Evolutionary conservation across 768 basidiomycete genomes (phyloP).

Genomic region (Rhodosporidiobolus sp.): DNA sequence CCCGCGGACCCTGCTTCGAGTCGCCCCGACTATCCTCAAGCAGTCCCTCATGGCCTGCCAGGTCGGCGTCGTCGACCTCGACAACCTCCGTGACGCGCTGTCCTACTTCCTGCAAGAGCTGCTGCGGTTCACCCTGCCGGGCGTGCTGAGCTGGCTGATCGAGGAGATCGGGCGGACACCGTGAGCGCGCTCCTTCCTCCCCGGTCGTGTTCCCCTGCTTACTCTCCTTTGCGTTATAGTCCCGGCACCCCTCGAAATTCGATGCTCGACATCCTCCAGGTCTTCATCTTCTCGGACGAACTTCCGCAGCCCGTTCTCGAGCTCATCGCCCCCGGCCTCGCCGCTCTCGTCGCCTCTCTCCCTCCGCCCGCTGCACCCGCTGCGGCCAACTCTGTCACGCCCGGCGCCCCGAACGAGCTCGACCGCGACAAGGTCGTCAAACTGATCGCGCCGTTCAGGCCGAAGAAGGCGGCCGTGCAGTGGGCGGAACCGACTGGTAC

Average conservation of each 20-base stretch:
- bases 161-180: constrained; percentile 47
- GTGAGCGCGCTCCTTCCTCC: constrained; percentile 38
- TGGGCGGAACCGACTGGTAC: background rate
- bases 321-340: constrained; percentile 17
- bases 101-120: constrained; percentile 52
- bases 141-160: constrained; percentile 48
- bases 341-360: background rate
- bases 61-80: constrained; percentile 48
- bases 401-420: background rate
- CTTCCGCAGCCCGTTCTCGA: constrained; percentile 25
- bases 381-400: too few species aligned
- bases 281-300: constrained; percentile 24
- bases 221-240: background rate
- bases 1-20: constrained; percentile 47
- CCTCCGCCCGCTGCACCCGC: background rate
- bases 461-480: background rate
- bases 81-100: constrained; percentile 49
- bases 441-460: constrained; percentile 5
- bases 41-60: constrained; percentile 49
- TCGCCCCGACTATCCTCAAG: constrained; percentile 49
- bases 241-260: background rate
- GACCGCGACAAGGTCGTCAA: background rate
- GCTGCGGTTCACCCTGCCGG: constrained; percentile 50
- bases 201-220: background rate
- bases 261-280: constrained; percentile 34